Evolutionary conservation across 306 rosid species (phyloP).

Genomic region (Cicer judaicum): DNA sequence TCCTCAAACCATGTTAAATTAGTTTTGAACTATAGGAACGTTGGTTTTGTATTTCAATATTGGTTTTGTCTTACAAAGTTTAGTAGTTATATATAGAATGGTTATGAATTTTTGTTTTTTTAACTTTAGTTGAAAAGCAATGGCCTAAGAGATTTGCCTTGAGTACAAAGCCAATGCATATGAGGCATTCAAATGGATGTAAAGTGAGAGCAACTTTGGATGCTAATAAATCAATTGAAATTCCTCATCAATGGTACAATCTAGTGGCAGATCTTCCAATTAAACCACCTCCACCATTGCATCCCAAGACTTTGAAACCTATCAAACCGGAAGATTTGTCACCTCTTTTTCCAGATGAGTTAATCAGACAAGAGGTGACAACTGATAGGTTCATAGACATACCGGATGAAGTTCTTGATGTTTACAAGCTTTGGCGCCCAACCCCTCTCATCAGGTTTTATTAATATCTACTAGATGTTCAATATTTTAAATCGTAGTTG

Average conservation of each 20-base stretch:
- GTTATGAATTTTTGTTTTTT: neutral
- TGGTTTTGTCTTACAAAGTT: slow-evolving; percentile 16
- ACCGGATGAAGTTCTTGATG: slow-evolving; percentile 81
- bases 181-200: slow-evolving; percentile 55
- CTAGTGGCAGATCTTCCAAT: slow-evolving; percentile 83
- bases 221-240: slow-evolving; percentile 53
- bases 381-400: slow-evolving; percentile 73
- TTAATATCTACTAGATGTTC: neutral
- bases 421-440: slow-evolving; percentile 93
- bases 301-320: slow-evolving; percentile 77
- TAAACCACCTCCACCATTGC: slow-evolving; percentile 89
- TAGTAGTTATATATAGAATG: neutral
- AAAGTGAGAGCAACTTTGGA: slow-evolving; percentile 66
- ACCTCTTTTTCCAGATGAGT: slow-evolving; percentile 73
- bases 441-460: slow-evolving; percentile 92
- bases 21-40: neutral
- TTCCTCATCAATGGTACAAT: slow-evolving; percentile 89
- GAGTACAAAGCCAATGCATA: slow-evolving; percentile 53
- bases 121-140: slow-evolving; percentile 57
- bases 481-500: neutral
- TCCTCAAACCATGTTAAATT: neutral
- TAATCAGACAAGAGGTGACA: slow-evolving; percentile 79
- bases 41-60: slow-evolving; percentile 20
- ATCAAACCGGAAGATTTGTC: slow-evolving; percentile 84
- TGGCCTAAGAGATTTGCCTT: slow-evolving; percentile 55